phyloP scores from a whole-genome alignment of 768 basidiomycete genomes.

The Termitomyces sp. region DNA sequence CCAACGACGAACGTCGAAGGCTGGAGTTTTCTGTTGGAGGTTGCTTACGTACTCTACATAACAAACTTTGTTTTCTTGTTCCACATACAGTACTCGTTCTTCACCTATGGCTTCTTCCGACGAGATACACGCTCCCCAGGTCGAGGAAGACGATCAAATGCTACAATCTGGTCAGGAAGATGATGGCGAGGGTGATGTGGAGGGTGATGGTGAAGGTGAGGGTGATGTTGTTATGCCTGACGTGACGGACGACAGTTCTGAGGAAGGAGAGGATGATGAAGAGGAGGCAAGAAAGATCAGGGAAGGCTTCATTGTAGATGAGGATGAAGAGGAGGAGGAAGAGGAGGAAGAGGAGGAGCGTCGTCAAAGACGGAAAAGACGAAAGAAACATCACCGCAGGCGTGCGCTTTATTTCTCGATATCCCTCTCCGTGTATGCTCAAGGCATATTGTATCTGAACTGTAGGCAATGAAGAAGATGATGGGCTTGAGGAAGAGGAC shows the following conservation, averaged over 20 bases:
- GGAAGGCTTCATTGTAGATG: conserved; percentile 92
- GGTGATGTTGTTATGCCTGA: conserved; percentile 54
- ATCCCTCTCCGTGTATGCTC: conserved; percentile 8
- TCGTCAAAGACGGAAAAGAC: conserved; percentile 59
- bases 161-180: conserved; percentile 49
- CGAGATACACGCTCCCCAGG: conserved; percentile 27
- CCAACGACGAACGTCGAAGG: neutral
- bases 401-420: conserved; percentile 30
- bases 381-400: conserved; percentile 62
- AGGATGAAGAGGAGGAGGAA: conserved; percentile 84
- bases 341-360: conserved; percentile 62
- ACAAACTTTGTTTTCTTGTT: conserved; percentile 9
- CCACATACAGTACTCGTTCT: conserved; percentile 17
- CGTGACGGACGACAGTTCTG: conserved; percentile 78
- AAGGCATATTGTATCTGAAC: conserved; percentile 6
- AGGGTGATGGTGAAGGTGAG: conserved; percentile 54
- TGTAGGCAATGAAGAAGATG: conserved; percentile 48
- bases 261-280: conserved; percentile 87
- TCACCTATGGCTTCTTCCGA: conserved; percentile 54
- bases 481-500: conserved; percentile 90
- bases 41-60: conserved; percentile 22
- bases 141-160: conserved; percentile 54
- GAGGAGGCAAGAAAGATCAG: conserved; percentile 79
- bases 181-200: conserved; percentile 34
- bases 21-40: neutral